These are phyloP conservation scores for Kluyveromyces nonfermentans DNA, from an alignment of 805 yeast species.

Conservation along the genomic window DNA sequence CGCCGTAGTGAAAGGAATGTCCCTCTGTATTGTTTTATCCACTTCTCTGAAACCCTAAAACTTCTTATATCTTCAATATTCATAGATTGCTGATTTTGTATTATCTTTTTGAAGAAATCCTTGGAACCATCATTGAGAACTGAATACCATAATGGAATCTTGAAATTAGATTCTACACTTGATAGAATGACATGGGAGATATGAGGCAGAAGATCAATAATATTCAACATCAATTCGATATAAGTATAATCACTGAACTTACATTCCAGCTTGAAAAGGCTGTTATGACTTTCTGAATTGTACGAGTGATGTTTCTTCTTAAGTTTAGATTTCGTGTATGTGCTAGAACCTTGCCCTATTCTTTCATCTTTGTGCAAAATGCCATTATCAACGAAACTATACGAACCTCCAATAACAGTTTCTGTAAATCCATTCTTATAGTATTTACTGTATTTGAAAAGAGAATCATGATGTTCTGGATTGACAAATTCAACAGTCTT, in stretches of 20 bases:
- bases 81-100: conserved; percentile 26
- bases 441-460: conserved; percentile 25
- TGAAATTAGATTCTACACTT: conserved; percentile 44
- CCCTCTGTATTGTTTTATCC: conserved; percentile 20
- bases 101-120: conserved; percentile 26
- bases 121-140: conserved; percentile 27
- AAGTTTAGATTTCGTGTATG: neutral
- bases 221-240: conserved; percentile 31
- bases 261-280: conserved; percentile 13
- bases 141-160: conserved; percentile 38
- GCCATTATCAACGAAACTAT: conserved; percentile 7
- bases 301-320: neutral
- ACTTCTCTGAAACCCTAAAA: conserved; percentile 22
- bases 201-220: conserved; percentile 41
- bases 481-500: conserved; percentile 21
- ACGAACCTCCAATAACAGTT: conserved; percentile 22
- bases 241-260: conserved; percentile 25
- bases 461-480: conserved; percentile 28
- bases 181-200: conserved; percentile 32
- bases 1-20: conserved; percentile 23
- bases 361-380: conserved; percentile 1
- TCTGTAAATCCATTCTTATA: conserved; percentile 11
- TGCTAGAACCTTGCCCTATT: neutral
- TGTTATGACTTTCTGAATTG: conserved; percentile 1
- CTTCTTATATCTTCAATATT: conserved; percentile 23